Evolutionary conservation across 441 rosid species (phyloP).

Genomic region (Eutrema salsugineum): DNA sequence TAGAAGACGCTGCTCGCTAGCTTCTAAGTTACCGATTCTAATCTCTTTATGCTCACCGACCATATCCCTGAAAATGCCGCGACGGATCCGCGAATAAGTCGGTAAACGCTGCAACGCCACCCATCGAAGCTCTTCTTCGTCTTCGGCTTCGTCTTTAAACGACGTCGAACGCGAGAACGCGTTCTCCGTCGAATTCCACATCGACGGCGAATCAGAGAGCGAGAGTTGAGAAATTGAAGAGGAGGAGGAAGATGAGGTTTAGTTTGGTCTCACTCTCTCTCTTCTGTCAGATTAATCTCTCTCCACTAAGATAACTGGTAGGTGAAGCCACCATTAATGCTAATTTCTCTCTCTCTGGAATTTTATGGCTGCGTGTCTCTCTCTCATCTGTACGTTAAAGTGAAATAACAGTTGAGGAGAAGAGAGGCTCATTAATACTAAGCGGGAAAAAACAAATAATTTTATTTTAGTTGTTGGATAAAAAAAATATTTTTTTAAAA

Average conservation of each 20-base stretch:
- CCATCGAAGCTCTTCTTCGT: constrained; percentile 93
- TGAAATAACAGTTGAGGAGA: constrained; percentile 15
- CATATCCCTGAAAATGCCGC: constrained; percentile 73
- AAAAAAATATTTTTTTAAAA: too few relatives aligned
- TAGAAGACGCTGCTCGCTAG: constrained; percentile 69
- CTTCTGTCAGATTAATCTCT: constrained; percentile 20
- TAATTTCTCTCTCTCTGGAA: background rate
- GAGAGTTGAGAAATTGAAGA: background rate
- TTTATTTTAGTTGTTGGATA: background rate
- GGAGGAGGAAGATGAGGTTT: background rate
- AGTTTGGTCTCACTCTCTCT: constrained; percentile 5
- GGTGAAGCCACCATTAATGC: constrained; percentile 78
- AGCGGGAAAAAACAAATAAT: constrained; percentile 50
- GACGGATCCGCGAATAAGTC: constrained; percentile 65
- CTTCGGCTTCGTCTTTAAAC: constrained; percentile 55
- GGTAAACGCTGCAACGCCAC: constrained; percentile 94
- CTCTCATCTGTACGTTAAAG: constrained; percentile 35
- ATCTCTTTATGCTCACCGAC: constrained; percentile 67
- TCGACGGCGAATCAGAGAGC: constrained; percentile 2
- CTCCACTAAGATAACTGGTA: constrained; percentile 39
- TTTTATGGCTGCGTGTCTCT: background rate
- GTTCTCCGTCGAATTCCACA: constrained; percentile 93
- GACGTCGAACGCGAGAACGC: constrained; percentile 67
- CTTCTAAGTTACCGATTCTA: constrained; percentile 65
- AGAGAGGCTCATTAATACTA: constrained; percentile 52